Evolutionary conservation across 23 red algal species (phyloP).

Genomic region (Gracilariopsis chorda): DNA sequence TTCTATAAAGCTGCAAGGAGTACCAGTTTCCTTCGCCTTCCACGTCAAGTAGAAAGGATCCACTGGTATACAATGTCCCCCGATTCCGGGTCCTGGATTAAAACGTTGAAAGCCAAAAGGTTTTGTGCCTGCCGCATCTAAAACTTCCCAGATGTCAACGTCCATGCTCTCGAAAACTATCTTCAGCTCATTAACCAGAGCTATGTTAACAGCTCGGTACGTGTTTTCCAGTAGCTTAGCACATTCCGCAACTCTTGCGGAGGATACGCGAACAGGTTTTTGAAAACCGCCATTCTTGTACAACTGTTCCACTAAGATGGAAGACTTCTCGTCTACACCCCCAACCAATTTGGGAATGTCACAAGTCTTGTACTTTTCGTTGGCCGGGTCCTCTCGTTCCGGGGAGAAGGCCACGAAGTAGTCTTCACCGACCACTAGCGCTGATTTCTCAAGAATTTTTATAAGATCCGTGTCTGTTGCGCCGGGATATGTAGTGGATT

Average conservation of each 20-base stretch:
- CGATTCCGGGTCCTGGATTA: constrained; percentile 81
- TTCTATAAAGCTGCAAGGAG: constrained; percentile 65
- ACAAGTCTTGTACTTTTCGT: constrained; percentile 33
- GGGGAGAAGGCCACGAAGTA: constrained; percentile 75
- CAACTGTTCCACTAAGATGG: constrained; percentile 50
- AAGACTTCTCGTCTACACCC: constrained; percentile 64
- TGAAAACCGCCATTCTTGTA: constrained; percentile 62
- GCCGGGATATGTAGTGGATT: constrained; percentile 85
- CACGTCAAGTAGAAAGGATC: constrained; percentile 88
- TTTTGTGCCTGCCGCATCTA: constrained; percentile 84
- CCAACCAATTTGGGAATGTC: constrained; percentile 79
- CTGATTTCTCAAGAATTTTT: constrained; percentile 22
- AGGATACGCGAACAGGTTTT: constrained; percentile 52
- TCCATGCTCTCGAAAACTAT: constrained; percentile 69
- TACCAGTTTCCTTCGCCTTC: constrained; percentile 80
- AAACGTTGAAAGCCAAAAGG: constrained; percentile 85
- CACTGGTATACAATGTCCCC: constrained; percentile 82
- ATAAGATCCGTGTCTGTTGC: constrained; percentile 74
- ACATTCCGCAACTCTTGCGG: constrained; percentile 80
- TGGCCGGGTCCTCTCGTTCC: constrained; percentile 75
- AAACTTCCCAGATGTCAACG: constrained; percentile 82
- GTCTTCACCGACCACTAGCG: constrained; percentile 3
- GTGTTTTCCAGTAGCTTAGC: constrained; percentile 82
- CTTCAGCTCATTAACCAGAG: constrained; percentile 87
- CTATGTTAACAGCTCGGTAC: constrained; percentile 84